Conservation (phyloP, 495 filamentous ascomycete genomes). For the Penicillium manginii region DNA sequence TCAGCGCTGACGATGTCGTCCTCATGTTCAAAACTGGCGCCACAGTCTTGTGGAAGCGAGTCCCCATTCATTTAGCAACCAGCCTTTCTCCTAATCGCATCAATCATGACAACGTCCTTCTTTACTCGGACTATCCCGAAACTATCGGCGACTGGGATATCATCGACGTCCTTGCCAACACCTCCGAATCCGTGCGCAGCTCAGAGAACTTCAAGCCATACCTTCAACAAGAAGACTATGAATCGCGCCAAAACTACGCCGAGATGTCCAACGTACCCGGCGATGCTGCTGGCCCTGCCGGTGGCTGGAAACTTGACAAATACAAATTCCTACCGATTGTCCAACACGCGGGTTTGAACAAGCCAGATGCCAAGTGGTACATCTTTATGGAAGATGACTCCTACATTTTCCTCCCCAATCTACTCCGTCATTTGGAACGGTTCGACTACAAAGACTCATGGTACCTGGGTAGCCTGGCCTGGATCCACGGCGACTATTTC, state of each 20-base stretch:
- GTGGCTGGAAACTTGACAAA: slow-evolving; percentile 52
- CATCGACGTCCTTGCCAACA: slow-evolving; percentile 39
- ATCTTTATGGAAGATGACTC: slow-evolving; percentile 66
- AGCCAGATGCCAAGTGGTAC: slow-evolving; percentile 60
- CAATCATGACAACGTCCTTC: slow-evolving; percentile 27
- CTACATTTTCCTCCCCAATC: slow-evolving; percentile 60
- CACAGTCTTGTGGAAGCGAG: slow-evolving; percentile 36
- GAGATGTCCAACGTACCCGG: slow-evolving; percentile 26
- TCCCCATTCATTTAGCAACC: slow-evolving; percentile 38
- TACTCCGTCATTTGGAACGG: slow-evolving; percentile 51
- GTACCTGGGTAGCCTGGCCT: slow-evolving; percentile 57
- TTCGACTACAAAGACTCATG: slow-evolving; percentile 47
- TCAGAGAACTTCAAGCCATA: slow-evolving; percentile 24
- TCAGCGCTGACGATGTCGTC: slow-evolving; percentile 42
- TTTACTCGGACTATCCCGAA: slow-evolving; percentile 43
- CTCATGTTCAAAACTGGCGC: slow-evolving; percentile 46
- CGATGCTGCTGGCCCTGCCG: slow-evolving; percentile 21
- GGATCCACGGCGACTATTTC: slow-evolving; percentile 49
- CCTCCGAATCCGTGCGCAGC: slow-evolving; percentile 20
- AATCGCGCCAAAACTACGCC: slow-evolving; percentile 26
- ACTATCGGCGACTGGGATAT: slow-evolving; percentile 37
- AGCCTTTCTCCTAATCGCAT: slow-evolving; percentile 28
- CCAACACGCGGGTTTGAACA: slow-evolving; percentile 38
- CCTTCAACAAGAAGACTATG: slow-evolving; percentile 27
- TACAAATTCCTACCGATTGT: slow-evolving; percentile 55